These are phyloP conservation scores for Hypoxylon sp. DNA, from an alignment of 2,329 filamentous ascomycete species.

Conservation along the genomic window DNA sequence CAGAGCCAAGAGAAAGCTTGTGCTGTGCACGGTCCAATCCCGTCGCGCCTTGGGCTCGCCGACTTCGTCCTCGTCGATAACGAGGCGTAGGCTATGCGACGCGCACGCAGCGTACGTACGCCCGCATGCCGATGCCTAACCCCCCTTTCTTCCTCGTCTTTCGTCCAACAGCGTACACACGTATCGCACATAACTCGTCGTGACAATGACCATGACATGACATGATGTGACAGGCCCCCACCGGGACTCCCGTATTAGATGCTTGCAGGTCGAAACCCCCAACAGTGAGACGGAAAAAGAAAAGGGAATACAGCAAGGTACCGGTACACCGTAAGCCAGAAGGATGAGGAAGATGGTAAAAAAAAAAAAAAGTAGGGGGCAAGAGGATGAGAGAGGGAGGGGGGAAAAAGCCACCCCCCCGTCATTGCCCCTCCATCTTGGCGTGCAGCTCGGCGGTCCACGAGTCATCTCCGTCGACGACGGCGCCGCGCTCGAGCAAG, in stretches of 20 bases:
- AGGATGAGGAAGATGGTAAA: too few relatives aligned
- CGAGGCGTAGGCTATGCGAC: slow-evolving; percentile 2
- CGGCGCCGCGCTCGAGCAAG: slow-evolving; percentile 44
- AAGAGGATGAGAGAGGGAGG: too few relatives aligned
- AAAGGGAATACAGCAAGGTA: slow-evolving; percentile 19
- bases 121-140: too few relatives aligned
- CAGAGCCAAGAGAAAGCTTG: slow-evolving; percentile 22
- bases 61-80: slow-evolving; percentile 17
- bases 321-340: too few relatives aligned
- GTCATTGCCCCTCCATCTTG: slow-evolving; percentile 31
- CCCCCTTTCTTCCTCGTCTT: too few relatives aligned
- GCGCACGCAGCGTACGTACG: neutral
- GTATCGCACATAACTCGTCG: neutral
- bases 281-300: slow-evolving; percentile 13
- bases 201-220: slow-evolving; percentile 11
- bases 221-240: slow-evolving; percentile 12
- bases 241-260: slow-evolving; percentile 20
- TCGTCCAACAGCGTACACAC: too few relatives aligned
- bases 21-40: slow-evolving; percentile 34
- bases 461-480: slow-evolving; percentile 40
- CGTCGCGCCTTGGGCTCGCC: slow-evolving; percentile 13
- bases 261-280: slow-evolving; percentile 20
- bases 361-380: too few relatives aligned
- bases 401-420: too few relatives aligned
- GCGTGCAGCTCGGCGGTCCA: slow-evolving; percentile 33